Evolutionary conservation across 768 basidiomycete species (phyloP), one percentile per base, ranked within the genome.

Genomic region (Rhodotorula kratochvilovae): DNA sequence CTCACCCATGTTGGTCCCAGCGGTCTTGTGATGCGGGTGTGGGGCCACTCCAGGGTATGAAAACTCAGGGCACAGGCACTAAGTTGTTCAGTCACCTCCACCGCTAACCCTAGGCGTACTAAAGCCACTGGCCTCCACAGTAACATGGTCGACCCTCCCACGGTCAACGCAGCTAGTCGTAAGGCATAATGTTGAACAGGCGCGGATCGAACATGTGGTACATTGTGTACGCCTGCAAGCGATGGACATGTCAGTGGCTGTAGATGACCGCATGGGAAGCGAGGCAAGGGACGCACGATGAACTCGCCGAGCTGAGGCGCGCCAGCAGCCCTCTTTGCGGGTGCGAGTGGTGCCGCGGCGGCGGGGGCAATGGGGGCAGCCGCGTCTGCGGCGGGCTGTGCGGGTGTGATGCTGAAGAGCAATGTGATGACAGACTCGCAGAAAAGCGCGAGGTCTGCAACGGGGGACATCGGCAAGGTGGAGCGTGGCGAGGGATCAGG

Each of bases 181-280:
- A n/a, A n/a, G n/a, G n/a, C n/a, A n/a, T n/a, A n/a, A n/a, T n/a
- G n/a, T n/a, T n/a, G n/a, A n/a, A n/a, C n/a, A n/a, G n/a, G n/a
- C n/a, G n/a, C n/a, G n/a, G n/a, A n/a, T n/a, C n/a, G n/a, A n/a
- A n/a, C n/a, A n/a, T 90, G 42, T 91, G 87, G 77, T 93, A 90
- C 25, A 92, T 86, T 0, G 90, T 88, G 79, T 93, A 93, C 0
- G 90, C 76, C 73, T 74, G 70, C 31, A 42, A 15, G 8, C 15
- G 6, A 45, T 16, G 50, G 4, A 8, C 21, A 29, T 7, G 1
- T 8, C 19, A 21, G 55, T 56, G 13, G 35, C 16, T 33, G 8
- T 15, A 3, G 27, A 51, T 16, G 27, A 33, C 15, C 7, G 5
- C 39, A 12, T 8, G 25, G 27, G 48, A n/a, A 19, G 35, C 19